Evolutionary conservation across 2,329 filamentous ascomycete species (phyloP), one percentile per base, ranked within the genome.

Genomic region (Aspergillus sp.): DNA sequence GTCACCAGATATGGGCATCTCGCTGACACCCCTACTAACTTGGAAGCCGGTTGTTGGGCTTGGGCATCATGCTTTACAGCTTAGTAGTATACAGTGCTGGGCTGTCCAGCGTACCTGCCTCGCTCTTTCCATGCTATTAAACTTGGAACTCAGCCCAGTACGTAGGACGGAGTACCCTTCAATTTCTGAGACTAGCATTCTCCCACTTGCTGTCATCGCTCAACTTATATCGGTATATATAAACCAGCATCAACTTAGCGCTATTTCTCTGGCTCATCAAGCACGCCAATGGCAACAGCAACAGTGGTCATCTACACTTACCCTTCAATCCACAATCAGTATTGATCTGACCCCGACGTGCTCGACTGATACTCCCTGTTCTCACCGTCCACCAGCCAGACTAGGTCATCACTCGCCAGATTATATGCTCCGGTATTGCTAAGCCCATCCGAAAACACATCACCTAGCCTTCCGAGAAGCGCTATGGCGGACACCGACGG

Each of bases 41-140:
- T 24, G 19, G 4, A 24, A 24, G 12, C 11, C 20, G 1, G 8
- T 12, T 6, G 13, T 37, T 27, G 41, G 46, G 11, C 27, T 37
- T 27, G 41, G 46, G 11, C 27, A 44, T n/a, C 15, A 53, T 53
- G 40, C 17, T 33, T 45, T 6, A 6, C 30, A 2, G 19, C 51
- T 30, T 33, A 13, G 7, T 20, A 17, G 20, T 15, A 5, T 37
- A 37, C 15, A 37, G 13, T 12, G n/a, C 24, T 19, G 24, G 53
- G 9, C 39, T 27, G 53, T 34, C 54, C 54, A 51, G 33, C 12
- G 54, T 34, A 33, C 54, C 46, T 56, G 54, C 54, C 54, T 56
- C 50, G 30, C 46, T n/a, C 19, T 40, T 20, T 20, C 20, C n/a
- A 33, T 4, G 20, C 20, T 20, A 20, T 20, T 20, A 20, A 20